Conservation (phyloP, 805 yeast genomes). For the Candida lessepsii region DNA sequence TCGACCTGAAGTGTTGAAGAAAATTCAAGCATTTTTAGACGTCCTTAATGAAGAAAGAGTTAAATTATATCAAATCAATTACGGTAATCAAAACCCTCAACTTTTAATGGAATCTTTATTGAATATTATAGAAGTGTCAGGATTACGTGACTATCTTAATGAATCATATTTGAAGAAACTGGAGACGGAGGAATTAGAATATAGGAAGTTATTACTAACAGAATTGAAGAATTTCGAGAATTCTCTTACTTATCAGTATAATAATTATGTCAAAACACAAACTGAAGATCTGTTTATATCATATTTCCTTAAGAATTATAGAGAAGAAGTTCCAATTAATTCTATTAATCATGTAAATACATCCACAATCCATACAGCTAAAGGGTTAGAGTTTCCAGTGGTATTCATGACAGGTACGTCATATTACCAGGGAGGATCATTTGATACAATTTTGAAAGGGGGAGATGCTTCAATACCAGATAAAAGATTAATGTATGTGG, state of each 20-base stretch:
- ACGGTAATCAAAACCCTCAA: constrained; percentile 30
- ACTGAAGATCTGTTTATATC: constrained; percentile 29
- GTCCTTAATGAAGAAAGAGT: constrained; percentile 14
- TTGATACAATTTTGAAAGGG: constrained; percentile 16
- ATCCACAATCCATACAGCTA: constrained; percentile 72
- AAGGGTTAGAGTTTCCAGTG: constrained; percentile 71
- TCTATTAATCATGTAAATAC: constrained; percentile 43
- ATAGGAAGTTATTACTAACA: constrained; percentile 1
- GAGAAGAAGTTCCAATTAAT: constrained; percentile 30
- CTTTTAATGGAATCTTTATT: constrained; percentile 33
- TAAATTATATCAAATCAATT: constrained; percentile 15
- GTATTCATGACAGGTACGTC: constrained; percentile 43
- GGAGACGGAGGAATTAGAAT: constrained; percentile 6
- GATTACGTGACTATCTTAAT: constrained; percentile 27
- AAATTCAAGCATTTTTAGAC: constrained; percentile 14
- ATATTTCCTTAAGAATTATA: constrained; percentile 41
- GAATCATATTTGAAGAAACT: constrained; percentile 11
- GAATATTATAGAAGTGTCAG: constrained; percentile 31
- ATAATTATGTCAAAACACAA: constrained; percentile 10
- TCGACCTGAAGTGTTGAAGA: not conserved
- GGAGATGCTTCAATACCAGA: constrained; percentile 17
- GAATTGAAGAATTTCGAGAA: constrained; percentile 17
- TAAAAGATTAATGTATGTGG: constrained; percentile 58
- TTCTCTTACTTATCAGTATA: constrained; percentile 20
- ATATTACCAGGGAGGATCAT: constrained; percentile 12